A percentile compares a stretch with the other conserved stretches of the same genome.
These are phyloP conservation scores for Arctium lappa DNA, from an alignment of 129 eudicot genomes.

Conservation along the genomic window DNA sequence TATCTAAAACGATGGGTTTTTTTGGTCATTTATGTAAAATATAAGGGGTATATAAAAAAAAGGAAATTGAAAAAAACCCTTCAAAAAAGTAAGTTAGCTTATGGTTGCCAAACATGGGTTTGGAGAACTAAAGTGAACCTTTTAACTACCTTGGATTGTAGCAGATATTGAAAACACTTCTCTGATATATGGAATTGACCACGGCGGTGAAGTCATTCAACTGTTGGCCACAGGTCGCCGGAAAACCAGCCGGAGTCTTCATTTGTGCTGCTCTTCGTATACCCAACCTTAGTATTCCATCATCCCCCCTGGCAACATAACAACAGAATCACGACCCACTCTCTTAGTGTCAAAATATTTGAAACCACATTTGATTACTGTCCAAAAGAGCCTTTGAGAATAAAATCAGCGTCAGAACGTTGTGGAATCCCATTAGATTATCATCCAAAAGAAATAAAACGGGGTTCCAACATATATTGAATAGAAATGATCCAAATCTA, in stretches of 20 bases:
- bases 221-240: constrained; percentile 30
- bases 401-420: too few species aligned
- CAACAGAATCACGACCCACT: neutral
- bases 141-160: constrained; percentile 72
- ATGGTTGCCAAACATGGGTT: neutral
- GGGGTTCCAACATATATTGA: neutral
- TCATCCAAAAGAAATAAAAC: too few species aligned
- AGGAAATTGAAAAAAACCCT: too few species aligned
- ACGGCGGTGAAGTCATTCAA: constrained; percentile 35
- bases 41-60: neutral
- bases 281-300: constrained; percentile 84
- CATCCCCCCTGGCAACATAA: constrained; percentile 54
- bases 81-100: neutral
- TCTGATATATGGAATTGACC: constrained; percentile 49
- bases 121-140: neutral
- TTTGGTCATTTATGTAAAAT: neutral
- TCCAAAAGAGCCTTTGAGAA: neutral
- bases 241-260: constrained; percentile 33
- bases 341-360: too few species aligned
- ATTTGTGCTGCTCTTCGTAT: constrained; percentile 62
- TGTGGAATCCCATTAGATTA: too few species aligned
- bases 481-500: neutral
- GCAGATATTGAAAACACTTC: constrained; percentile 47
- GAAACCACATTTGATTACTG: neutral
- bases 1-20: neutral